Evolutionary conservation across 192 early-diverging fungal species (phyloP), one percentile per base, ranked within the genome.

Genomic region (Gigaspora rosea): DNA sequence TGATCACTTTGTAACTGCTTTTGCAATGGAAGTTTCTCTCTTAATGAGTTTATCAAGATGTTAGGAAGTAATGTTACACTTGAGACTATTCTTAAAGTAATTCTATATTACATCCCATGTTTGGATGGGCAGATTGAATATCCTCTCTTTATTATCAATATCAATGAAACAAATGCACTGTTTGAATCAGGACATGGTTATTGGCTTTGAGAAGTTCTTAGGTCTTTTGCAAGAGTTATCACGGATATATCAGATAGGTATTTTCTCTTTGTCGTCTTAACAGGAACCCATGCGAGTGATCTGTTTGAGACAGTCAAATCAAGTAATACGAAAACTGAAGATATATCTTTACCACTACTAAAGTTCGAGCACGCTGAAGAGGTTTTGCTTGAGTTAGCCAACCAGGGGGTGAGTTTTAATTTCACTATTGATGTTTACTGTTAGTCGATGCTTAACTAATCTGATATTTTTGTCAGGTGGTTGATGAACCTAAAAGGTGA

Each of bases 301-400:
- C n/a, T 71, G 16, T 71, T 71, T 56, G 8, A 57, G n/a, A 1
- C 51, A 71, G 18, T 71, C 22, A 12, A 32, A 4, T 71, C 33
- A 36, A 36, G 1, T 36, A 56, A 57, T 35, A 27, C 33, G 4
- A 56, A 56, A 35, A 57, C 33, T 41, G 51, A 71, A 46, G 52
- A 71, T 1, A 71, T 71, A 71, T 32, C 32, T 56, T 56, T 71
- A 57, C 70, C 52, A 71, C 16, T 71, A n/a, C 16, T 57, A 0
- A 71, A 56, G 12, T 6, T 16, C 4, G 9, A 56, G 47, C 51
- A 71, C 35, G 51, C 70, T 36, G 16, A 71, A 57, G 11, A 57
- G 33, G 70, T 71, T 52, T 32, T 71, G 18, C 47, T 71, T 33
- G 70, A 57, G 18, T 16, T 71, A 15, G 70, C 70, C 20, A 71